Evolutionary conservation across 805 yeast species (phyloP), one percentile per base, ranked within the genome.

Genomic region (Candida pini): DNA sequence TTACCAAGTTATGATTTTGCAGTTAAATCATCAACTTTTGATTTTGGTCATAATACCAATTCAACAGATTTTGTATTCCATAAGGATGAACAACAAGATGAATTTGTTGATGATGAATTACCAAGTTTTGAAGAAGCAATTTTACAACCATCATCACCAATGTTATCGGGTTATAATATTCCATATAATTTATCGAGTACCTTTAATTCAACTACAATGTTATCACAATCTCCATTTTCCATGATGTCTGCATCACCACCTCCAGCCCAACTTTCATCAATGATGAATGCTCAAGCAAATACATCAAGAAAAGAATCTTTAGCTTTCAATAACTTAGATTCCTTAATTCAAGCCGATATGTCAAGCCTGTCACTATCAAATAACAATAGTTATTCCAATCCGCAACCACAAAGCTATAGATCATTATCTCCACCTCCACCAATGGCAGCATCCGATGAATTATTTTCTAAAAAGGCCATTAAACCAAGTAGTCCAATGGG

Each of bases 121-220:
- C 88, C 88, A 0, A 63, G 80, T 0, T 80, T 80, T 54, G 83
- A 79, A 48, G 80, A 80, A 46, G 87, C 85, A 0, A 63, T 63
- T n/a, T 54, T 68, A 9, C 56, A 48, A 14, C 70, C 73, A 5
- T 60, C 70, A 0, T 73, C 81, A 0, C 73, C 77, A 10, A 49
- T 43, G 52, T 56, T 58, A 48, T 41, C 49, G 4, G 60, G 63
- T 3, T 64, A 70, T 8, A 49, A 57, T 7, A 47, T 58, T 12
- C 47, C 72, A 24, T 31, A 19, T 25, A 37, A 36, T 26, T 15
- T 35, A 18, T 57, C 73, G 3, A 43, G 60, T 8, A 60, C 69
- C 2, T 46, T 64, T 33, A 43, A 47, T 21, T 43, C 47, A 3
- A 38, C 40, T 5, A 54, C 55, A 3, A 30, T 49, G 30, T 51